A percentile compares a stretch with the other conserved stretches of the same genome.
phyloP scores from a whole-genome alignment of 371 early-diverging fungal genomes.

The Catenaria anguillulae region DNA sequence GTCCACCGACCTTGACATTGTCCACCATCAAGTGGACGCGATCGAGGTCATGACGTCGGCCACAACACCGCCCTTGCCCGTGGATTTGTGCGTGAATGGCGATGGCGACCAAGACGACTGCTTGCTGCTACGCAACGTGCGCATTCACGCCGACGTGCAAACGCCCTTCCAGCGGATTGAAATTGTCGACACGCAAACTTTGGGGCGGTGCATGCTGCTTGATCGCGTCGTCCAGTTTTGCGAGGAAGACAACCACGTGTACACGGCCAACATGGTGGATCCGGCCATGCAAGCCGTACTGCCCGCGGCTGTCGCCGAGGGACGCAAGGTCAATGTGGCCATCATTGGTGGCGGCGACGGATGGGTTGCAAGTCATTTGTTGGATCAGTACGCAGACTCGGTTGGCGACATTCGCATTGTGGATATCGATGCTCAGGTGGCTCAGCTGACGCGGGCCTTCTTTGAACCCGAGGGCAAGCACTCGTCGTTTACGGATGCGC shows the following conservation, averaged over 20 bases:
- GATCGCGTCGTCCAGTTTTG: slow-evolving; percentile 5
- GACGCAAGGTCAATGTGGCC: not conserved
- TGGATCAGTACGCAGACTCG: not conserved
- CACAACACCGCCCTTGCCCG: too few species aligned
- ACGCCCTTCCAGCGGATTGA: slow-evolving; percentile 1
- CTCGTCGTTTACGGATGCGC: not conserved
- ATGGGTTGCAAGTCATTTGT: not conserved
- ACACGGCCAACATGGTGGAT: not conserved
- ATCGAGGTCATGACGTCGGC: not conserved
- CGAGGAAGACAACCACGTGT: not conserved
- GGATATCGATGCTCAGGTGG: not conserved
- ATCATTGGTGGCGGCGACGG: slow-evolving; percentile 5
- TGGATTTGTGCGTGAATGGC: not conserved
- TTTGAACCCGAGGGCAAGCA: not conserved
- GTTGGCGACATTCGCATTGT: not conserved
- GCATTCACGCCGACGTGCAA: not conserved
- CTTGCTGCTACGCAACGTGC: not conserved
- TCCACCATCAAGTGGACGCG: not conserved
- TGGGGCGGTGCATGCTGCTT: slow-evolving; percentile 4
- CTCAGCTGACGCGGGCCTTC: not conserved
- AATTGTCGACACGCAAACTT: not conserved
- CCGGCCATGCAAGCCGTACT: not conserved
- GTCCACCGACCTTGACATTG: too few species aligned
- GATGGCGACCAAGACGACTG: slow-evolving; percentile 1
- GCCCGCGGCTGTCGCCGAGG: not conserved